phyloP scores from a whole-genome alignment of 192 early-diverging fungal species.

The Phycomyces nitens region DNA sequence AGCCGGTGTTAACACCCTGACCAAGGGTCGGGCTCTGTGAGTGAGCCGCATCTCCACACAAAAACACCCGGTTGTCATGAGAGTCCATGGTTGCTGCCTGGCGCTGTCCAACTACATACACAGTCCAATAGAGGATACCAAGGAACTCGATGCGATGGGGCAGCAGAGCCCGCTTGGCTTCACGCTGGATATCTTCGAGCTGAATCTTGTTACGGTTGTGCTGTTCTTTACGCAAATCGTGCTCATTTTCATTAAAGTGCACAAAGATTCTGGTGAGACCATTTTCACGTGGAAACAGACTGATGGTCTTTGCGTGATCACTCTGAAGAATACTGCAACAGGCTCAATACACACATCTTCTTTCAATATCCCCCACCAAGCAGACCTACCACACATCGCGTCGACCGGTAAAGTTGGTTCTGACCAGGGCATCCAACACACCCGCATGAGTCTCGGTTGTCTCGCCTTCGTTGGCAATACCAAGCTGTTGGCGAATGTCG shows the following conservation, averaged over 20 bases:
- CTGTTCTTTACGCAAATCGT: slow-evolving; percentile 18
- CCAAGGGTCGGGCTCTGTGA: slow-evolving; percentile 32
- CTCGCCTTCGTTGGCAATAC: slow-evolving; percentile 20
- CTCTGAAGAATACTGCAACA: slow-evolving; percentile 22
- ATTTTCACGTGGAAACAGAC: slow-evolving; percentile 30
- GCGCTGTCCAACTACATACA: slow-evolving; percentile 27
- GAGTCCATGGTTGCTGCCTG: slow-evolving; percentile 13
- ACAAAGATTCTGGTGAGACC: slow-evolving; percentile 28
- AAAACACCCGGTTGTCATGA: slow-evolving; percentile 11
- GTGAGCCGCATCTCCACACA: slow-evolving; percentile 28
- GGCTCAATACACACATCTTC: not conserved
- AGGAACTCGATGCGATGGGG: slow-evolving; percentile 28
- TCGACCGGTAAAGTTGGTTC: slow-evolving; percentile 24
- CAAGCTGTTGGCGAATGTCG: slow-evolving; percentile 25
- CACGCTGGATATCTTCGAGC: slow-evolving; percentile 28
- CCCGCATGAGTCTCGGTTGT: slow-evolving; percentile 22
- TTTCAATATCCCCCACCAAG: not conserved
- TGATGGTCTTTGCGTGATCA: slow-evolving; percentile 19
- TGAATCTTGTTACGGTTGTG: slow-evolving; percentile 31
- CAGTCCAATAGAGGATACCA: slow-evolving; percentile 27
- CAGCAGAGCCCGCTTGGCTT: slow-evolving; percentile 26
- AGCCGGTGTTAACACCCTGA: slow-evolving; percentile 32
- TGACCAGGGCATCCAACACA: slow-evolving; percentile 31
- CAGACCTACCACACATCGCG: slow-evolving; percentile 28
- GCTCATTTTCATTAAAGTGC: slow-evolving; percentile 28